phyloP scores from a whole-genome alignment of 495 filamentous ascomycete genomes.

The Aspergillus campestris region DNA sequence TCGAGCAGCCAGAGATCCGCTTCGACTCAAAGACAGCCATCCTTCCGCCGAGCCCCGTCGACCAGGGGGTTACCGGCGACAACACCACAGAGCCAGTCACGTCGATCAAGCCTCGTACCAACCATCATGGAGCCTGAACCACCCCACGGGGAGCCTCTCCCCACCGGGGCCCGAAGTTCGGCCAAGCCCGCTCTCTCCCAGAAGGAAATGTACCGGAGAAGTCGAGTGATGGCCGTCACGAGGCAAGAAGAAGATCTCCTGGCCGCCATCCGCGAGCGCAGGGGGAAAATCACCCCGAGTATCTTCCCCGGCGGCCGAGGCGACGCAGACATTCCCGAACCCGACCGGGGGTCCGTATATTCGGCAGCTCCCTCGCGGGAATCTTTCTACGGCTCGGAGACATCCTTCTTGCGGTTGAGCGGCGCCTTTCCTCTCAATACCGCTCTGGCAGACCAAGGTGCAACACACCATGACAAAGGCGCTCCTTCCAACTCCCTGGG shows the following conservation, averaged over 20 bases:
- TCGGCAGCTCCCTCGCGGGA: conserved; percentile 26
- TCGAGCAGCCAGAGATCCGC: conserved; percentile 10
- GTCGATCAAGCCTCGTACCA: conserved; percentile 27
- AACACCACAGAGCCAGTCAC: conserved; percentile 18
- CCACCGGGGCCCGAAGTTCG: neutral
- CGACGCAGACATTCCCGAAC: conserved; percentile 8
- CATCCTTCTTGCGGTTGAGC: conserved; percentile 38
- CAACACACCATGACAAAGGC: conserved; percentile 22
- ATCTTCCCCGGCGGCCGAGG: conserved; percentile 48
- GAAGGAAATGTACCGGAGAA: conserved; percentile 36
- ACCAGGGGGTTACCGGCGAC: conserved; percentile 17
- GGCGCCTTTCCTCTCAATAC: conserved; percentile 21
- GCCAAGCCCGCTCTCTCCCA: conserved; percentile 3
- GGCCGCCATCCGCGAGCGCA: conserved; percentile 69
- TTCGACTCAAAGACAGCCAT: conserved; percentile 9
- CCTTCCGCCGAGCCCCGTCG: conserved; percentile 15
- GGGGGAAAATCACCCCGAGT: conserved; percentile 66
- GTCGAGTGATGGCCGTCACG: conserved; percentile 76
- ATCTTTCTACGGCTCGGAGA: conserved; percentile 32
- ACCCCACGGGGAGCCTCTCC: conserved; percentile 14
- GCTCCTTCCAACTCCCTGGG: conserved; percentile 17
- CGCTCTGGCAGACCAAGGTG: conserved; percentile 19
- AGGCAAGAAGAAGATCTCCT: conserved; percentile 77
- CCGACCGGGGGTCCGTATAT: conserved; percentile 23
- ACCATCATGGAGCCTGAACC: conserved; percentile 28